Base-by-base conservation (phyloP, 2,329 filamentous ascomycete genomes). In the Diaporthe eres region DNA sequence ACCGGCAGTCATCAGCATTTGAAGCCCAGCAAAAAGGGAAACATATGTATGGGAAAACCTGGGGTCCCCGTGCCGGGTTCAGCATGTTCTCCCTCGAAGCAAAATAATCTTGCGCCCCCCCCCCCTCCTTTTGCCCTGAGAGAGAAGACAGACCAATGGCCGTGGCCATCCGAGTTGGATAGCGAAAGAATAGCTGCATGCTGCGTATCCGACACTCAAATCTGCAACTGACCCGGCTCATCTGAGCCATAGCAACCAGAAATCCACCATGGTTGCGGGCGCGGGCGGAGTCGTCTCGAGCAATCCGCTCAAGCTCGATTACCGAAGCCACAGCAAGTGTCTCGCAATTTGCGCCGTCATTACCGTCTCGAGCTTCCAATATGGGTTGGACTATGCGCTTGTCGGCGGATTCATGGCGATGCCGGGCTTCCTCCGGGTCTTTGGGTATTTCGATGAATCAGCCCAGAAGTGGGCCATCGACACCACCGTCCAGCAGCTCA, bases 371-470 rank as follows among this genome's bases (percentile, higher is more conserved):
- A 82, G 80, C 25, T 83, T 83, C 75, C 82, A 83, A 77, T 83
- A 83, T 80, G 81, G 82, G 3, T 42, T 84, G 47, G 83, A 84
- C 71, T 82, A 83, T 17, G 81, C 80, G 12, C 79, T 83, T 22
- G 79, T 83, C 19, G 81, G 82, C n/a, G 83, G 83, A 25, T 82
- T 83, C 71, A 78, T 82, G 77, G 82, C 82, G 39, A 84, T 84
- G 82, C 82, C 82, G 6, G 82, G 82, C 12, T 84, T 84, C 76
- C 77, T 84, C 60, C 75, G 77, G 60, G 80, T 82, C n/a, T 84
- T 83, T 68, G 82, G 83, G 25, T 84, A 83, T 74, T 81, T 80
- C 57, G 78, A 83, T 60, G 71, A 77, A 1, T 51, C 68, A 7
- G 68, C 76, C 6, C 60, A 76, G 10, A 76, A 76, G 65, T 83